Evolutionary conservation across 495 filamentous ascomycete genomes (phyloP).

Genomic region (Hapsidospora chrysogenum): DNA sequence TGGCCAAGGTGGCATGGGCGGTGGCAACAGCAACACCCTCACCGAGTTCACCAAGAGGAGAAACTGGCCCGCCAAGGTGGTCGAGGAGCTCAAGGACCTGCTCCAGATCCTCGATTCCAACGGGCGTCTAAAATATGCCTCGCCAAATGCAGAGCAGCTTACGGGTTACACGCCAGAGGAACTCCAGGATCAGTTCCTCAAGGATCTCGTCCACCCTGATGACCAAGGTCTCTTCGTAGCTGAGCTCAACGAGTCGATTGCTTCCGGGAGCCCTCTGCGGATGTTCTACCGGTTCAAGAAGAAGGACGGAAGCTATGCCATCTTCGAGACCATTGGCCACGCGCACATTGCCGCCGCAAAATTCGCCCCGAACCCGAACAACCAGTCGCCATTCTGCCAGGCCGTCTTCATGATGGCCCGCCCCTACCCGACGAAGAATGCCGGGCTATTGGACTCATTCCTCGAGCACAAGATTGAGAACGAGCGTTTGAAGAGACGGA

Average conservation of each 20-base stretch:
- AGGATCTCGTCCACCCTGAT: constrained; percentile 73
- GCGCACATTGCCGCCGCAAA: constrained; percentile 68
- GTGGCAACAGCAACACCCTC: constrained; percentile 38
- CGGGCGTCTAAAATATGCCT: constrained; percentile 69
- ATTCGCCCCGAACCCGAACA: constrained; percentile 42
- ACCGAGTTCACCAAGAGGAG: constrained; percentile 71
- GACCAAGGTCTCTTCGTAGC: constrained; percentile 71
- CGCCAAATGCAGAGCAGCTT: constrained; percentile 59
- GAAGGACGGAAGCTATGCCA: constrained; percentile 51
- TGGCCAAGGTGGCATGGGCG: constrained; percentile 9
- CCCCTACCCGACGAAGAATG: constrained; percentile 79
- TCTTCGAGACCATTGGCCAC: constrained; percentile 85
- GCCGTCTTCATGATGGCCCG: constrained; percentile 91
- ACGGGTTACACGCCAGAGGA: constrained; percentile 59
- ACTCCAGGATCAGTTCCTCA: constrained; percentile 56
- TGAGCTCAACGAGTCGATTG: constrained; percentile 84
- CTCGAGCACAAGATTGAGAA: constrained; percentile 98
- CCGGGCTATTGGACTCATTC: constrained; percentile 75
- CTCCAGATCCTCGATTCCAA: constrained; percentile 74
- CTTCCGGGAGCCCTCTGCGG: constrained; percentile 58
- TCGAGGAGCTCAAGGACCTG: constrained; percentile 83
- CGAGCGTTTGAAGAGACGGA: constrained; percentile 66
- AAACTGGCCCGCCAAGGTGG: constrained; percentile 77
- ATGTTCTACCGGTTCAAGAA: constrained; percentile 84
- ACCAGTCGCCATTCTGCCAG: constrained; percentile 53